Base-by-base conservation (phyloP, 1,284 basidiomycete genomes). In the Marasmius sp. region DNA sequence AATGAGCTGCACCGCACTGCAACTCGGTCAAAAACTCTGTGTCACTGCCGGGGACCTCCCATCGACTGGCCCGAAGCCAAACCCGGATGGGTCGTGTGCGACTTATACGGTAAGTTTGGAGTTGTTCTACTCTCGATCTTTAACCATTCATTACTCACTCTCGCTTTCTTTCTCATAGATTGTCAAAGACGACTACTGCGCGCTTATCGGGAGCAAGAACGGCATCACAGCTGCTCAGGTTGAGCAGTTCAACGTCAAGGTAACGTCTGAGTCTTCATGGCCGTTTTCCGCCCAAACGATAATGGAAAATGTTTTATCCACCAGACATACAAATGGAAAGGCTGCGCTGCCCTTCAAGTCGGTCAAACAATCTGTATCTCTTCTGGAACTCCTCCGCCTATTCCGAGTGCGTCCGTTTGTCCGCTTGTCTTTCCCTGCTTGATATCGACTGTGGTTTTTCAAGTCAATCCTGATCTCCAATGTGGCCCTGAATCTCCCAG, bases 321-420 rank as follows among this genome's bases (percentile, higher is more conserved):
- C 5, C 27, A 27, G 27, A 27, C 27, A 27, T 27, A 53, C 12
- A 33, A n/a, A 48, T 47, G 34, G 20, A 7, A 34, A 66, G 65
- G 65, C n/a, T 67, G 66, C 38, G 22, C 18, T n/a, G 45, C 14
- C 22, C 55, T 67, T 37, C 65, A 66, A 55, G 12, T 59, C 22
- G 57, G 51, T 41, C 48, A 43, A 5, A 39, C 22, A 12, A 65
- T 66, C 20, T 66, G 65, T 54, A 45, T 66, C 37, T 65, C 65
- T 1, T 16, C 61, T 9, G 65, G 65, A 33, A 48, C 33, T 16
- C 64, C 65, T 34, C 65, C 65, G 36, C 61, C 59, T 12, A 66
- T 66, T 27, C 61, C 61, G 59, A 62, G 54, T 16, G 53, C 49
- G 11, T 55, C 33, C 41, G 11, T n/a, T 0, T 45, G n/a, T n/a